Evolutionary conservation across 176 grass and related monocot genomes (phyloP), one percentile per base, ranked within the genome.

Genomic region (Oryza punctata): DNA sequence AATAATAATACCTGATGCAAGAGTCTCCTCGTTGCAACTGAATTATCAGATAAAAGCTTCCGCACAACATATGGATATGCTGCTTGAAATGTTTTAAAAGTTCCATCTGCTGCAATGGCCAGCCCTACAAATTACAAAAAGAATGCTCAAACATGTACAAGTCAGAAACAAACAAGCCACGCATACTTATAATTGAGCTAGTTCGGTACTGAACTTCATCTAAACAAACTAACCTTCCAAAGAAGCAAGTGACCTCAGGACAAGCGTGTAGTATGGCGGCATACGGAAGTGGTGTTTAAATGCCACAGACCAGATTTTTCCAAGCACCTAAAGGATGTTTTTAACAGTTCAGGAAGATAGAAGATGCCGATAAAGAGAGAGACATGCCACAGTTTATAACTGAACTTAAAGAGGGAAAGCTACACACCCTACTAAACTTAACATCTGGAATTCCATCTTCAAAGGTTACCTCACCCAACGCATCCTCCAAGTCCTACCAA

Each of bases 201-300:
- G 63, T 41, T 77, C 3, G 8, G 35, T 77, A 85, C 54, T 16
- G 50, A 78, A 78, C 37, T 81, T 77, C 35, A 65, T 71, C 50
- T 80, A 65, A 69, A 82, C 59, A 78, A 73, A 59, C 85, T 85
- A 75, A 94, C 92, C 92, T 94, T 94, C 92, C 69, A 94, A 89
- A 73, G 96, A 98, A 80, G 93, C 92, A 81, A 98, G 82, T 74
- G 96, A 98, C 19, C 96, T 89, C 68, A 98, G 92, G 72, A 98
- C 82, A 25, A 98, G 73, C 27, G 96, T 95, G 82, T 91, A 98
- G 73, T 95, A 98, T 40, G 96, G 87, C 49, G 96, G 96, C 96
- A 98, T 98, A 71, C 85, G 92, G 79, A 98, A 98, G 15, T 98
- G 91, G 76, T 98, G 92, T 63, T 90, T 95, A 80, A 98, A 76